Evolutionary conservation across 805 yeast genomes (phyloP), one percentile per base, ranked within the genome.

Genomic region (Schwanniomyces yamadae): DNA sequence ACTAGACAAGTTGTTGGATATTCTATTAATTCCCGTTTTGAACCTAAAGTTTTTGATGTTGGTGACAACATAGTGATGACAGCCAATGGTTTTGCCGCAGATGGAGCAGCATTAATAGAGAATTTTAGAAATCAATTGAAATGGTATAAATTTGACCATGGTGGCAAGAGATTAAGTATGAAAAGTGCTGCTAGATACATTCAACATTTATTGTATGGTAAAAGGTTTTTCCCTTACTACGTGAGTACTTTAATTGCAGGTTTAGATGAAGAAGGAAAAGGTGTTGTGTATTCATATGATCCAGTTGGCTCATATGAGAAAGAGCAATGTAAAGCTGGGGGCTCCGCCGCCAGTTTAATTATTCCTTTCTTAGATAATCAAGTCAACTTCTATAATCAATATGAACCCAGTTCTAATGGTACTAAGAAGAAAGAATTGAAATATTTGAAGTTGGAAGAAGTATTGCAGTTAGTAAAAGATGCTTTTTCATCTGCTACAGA

Each of bases 291-390:
- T 61, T 90, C 98, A 10, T 93, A 87, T 60, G 99, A 93, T 59
- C 98, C 98, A 1, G 96, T 93, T 39, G 99, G 99, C 3, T 88
- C 96, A 2, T 93, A 93, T 59, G 98, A 93, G 66, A 80, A 96
- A 53, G 97, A 90, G 61, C 96, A 90, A 58, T 88, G 96, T 65
- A 79, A 97, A 55, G 98, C 98, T 2, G 97, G 95, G 46, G 99
- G 99, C 28, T 93, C 97, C 10, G 98, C 98, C 19, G 93, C 97
- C 1, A 78, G 89, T 45, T 76, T 93, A 65, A 89, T 93, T 48
- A 89, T 90, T 95, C 99, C 99, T 4, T 93, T 93, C 61, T 77
- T 93, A 55, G 99, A 93, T 63, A 91, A 90, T 62, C 99, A 93
- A 70, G 99, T 93, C 44, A 87, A 89, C 59, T 85, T 88, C 66